These are phyloP conservation scores for Cercospora canescens DNA, from an alignment of 2,329 filamentous ascomycete species.

Conservation along the genomic window DNA sequence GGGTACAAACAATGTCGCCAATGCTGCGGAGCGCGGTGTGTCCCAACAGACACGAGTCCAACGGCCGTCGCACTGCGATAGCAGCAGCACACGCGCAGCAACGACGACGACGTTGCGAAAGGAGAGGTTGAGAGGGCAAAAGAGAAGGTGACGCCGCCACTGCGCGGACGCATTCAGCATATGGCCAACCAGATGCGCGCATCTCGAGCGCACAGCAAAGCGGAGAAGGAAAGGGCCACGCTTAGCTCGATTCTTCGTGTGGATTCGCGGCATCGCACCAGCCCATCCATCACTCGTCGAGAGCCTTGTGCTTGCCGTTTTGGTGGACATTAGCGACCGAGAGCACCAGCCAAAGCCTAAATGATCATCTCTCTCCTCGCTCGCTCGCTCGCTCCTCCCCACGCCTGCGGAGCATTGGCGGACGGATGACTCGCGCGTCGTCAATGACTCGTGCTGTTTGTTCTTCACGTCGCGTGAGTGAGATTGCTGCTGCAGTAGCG, in stretches of 20 bases:
- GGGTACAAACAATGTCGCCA: neutral
- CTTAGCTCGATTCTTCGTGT: neutral
- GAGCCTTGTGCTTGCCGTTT: slow-evolving; percentile 4
- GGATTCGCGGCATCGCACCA: neutral
- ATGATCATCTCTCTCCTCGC: too few species aligned
- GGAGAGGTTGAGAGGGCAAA: neutral
- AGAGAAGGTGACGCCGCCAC: neutral
- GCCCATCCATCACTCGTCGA: neutral
- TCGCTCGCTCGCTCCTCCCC: too few species aligned
- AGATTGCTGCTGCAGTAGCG: neutral
- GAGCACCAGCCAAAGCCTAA: neutral
- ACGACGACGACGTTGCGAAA: neutral
- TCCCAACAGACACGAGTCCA: neutral
- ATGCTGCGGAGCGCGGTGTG: neutral
- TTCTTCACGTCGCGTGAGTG: neutral
- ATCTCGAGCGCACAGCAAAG: neutral
- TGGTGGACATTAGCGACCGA: slow-evolving; percentile 4
- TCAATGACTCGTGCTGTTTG: too few species aligned
- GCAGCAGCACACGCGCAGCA: neutral
- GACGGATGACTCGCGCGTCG: neutral
- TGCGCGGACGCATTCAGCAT: neutral
- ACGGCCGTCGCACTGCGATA: neutral
- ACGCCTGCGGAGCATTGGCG: neutral
- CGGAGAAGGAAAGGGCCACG: neutral
- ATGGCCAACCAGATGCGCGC: neutral